Conservation (phyloP, 2,329 filamentous ascomycete species). For the Nannizzia gypsea region DNA sequence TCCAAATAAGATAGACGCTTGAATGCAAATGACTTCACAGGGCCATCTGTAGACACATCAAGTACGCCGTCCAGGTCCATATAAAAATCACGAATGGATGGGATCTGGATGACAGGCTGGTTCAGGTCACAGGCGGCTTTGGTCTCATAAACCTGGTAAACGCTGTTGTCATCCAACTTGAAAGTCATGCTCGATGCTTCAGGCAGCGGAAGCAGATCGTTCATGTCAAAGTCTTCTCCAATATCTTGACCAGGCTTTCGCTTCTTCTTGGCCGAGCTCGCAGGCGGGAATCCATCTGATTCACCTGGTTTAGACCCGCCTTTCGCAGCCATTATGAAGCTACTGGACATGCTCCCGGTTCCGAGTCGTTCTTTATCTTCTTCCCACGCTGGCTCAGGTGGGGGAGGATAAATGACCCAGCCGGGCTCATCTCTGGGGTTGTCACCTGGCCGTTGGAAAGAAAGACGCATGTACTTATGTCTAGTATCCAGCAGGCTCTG, state of each 20-base stretch:
- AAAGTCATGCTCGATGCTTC: slow-evolving; percentile 59
- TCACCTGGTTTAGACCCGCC: slow-evolving; percentile 20
- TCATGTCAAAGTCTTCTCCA: slow-evolving; percentile 80
- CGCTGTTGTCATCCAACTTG: slow-evolving; percentile 66
- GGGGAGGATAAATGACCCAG: slow-evolving; percentile 85
- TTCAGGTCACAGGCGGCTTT: slow-evolving; percentile 49
- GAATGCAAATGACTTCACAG: slow-evolving; percentile 94
- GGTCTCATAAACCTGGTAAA: slow-evolving; percentile 84
- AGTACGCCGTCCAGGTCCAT: slow-evolving; percentile 83
- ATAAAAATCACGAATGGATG: slow-evolving; percentile 88
- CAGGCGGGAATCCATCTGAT: slow-evolving; percentile 27
- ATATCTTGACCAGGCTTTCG: slow-evolving; percentile 84
- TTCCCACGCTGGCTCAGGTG: slow-evolving; percentile 83
- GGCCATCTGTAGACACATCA: slow-evolving; percentile 84
- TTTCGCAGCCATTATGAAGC: slow-evolving; percentile 14
- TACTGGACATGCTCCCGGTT: slow-evolving; percentile 23
- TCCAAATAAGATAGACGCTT: slow-evolving; percentile 88
- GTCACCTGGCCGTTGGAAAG: slow-evolving; percentile 66
- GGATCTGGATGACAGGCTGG: slow-evolving; percentile 67
- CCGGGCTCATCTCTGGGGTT: slow-evolving; percentile 75
- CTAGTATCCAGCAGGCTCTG: slow-evolving; percentile 79
- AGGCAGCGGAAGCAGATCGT: slow-evolving; percentile 65
- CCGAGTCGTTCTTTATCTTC: slow-evolving; percentile 41
- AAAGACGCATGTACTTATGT: slow-evolving; percentile 77
- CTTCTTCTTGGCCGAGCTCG: slow-evolving; percentile 41